phyloP scores from a whole-genome alignment of 2,329 filamentous ascomycete genomes.

The Apiospora kogelbergensis region DNA sequence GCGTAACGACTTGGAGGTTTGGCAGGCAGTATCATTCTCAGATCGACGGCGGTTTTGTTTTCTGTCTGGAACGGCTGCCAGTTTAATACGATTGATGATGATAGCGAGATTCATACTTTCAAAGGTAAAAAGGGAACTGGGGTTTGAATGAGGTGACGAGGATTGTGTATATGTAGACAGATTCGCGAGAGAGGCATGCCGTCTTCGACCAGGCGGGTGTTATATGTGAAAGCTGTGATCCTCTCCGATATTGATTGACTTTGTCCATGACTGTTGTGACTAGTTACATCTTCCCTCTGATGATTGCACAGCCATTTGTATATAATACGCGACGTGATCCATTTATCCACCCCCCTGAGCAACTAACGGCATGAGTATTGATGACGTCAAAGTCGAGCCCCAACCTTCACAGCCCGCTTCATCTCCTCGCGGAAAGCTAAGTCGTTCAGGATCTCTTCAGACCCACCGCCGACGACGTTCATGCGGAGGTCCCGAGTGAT shows the following conservation, averaged over 20 bases:
- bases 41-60: not conserved
- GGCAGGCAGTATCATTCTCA: not conserved
- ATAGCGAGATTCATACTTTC: too few relatives aligned
- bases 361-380: too few relatives aligned
- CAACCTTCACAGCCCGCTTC: slow-evolving; percentile 83
- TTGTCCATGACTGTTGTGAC: not conserved
- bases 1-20: not conserved
- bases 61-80: not conserved
- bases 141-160: not conserved
- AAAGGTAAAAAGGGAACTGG: not conserved
- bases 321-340: too few relatives aligned
- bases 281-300: not conserved
- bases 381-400: slow-evolving; percentile 80
- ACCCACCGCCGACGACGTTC: slow-evolving; percentile 93
- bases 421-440: slow-evolving; percentile 88
- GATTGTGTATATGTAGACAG: not conserved
- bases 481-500: slow-evolving; percentile 93
- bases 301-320: too few relatives aligned
- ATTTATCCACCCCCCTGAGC: too few relatives aligned
- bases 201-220: not conserved
- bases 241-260: not conserved
- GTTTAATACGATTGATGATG: not conserved
- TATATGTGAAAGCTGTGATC: not conserved
- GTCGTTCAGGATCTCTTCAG: slow-evolving; percentile 98
- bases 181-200: not conserved